Conservation (phyloP, 257 asterid genomes). For the Solanum ahanhuiri region DNA sequence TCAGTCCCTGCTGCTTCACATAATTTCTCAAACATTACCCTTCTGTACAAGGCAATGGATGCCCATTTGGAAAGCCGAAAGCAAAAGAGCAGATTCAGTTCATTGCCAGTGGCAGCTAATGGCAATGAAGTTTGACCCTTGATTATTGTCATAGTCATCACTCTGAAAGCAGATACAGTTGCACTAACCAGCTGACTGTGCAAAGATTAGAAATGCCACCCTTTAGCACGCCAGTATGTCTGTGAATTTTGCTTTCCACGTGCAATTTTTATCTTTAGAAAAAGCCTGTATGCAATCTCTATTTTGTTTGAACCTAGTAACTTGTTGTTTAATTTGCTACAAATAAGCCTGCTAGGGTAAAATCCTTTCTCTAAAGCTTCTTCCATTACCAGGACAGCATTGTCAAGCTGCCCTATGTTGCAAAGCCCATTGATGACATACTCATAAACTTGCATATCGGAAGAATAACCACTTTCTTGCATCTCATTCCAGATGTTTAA, state of each 20-base stretch:
- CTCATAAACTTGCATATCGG: slow-evolving; percentile 74
- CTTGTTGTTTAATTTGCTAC: slow-evolving; percentile 71
- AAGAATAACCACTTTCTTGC: slow-evolving; percentile 65
- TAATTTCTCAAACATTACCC: background rate
- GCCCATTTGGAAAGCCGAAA: background rate
- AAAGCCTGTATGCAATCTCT: slow-evolving; percentile 65
- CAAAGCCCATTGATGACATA: slow-evolving; percentile 64
- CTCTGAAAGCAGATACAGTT: background rate
- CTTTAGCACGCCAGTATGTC: slow-evolving; percentile 77
- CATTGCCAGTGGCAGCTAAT: background rate
- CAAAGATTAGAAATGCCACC: slow-evolving; percentile 65
- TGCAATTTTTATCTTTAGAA: slow-evolving; percentile 52
- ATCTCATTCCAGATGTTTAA: slow-evolving; percentile 65
- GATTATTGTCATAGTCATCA: background rate
- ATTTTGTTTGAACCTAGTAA: slow-evolving; percentile 55
- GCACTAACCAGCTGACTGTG: background rate
- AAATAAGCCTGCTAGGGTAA: slow-evolving; percentile 61
- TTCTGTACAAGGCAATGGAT: background rate
- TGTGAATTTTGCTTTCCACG: slow-evolving; percentile 64
- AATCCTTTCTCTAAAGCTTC: slow-evolving; percentile 56
- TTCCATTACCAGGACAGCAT: slow-evolving; percentile 66
- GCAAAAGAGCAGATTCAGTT: background rate
- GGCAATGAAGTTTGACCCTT: background rate
- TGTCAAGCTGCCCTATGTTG: slow-evolving; percentile 70
- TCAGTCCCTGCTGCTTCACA: background rate